Base-by-base conservation (phyloP, 176 grass and related monocot genomes). In the Bolboschoenus planiculmis region DNA sequence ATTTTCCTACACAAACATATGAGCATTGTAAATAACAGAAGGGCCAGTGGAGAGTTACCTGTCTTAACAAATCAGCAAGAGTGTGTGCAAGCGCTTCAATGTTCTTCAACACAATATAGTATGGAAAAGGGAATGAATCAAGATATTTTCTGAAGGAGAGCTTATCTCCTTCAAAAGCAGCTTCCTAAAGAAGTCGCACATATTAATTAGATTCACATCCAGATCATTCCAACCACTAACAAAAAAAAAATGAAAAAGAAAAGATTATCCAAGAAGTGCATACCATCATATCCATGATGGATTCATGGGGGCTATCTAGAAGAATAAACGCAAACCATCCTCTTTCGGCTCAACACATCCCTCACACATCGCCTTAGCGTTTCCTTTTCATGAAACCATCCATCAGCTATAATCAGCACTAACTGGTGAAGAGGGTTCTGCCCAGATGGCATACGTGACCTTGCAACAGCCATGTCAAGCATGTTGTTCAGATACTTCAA, bases 271-370 rank as follows among this genome's bases (percentile, higher is more conserved):
- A 44, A 21, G 11, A 62, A 63, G 18, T 81, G 83, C 83, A 13
- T 76, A 94, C 92, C 82, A 79, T 80, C 39, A 76, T 56, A 27
- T 97, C 86, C 87, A 93, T 85, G 65, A 97, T 97, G 83, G 95
- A 97, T 67, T 94, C 95, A 68, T 91, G 54, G 1, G 85, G 90
- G 26, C 85, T 92, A 87, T 97, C 92, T 37, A 97, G 83, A 54
- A 97, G 88, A 65, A 94, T 93, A 51, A 94, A 94, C n/a, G 95
- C 92, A 15, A n/a, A 98, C 84, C 92, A 98, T 92, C 68, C 95
- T 89, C 86, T 87, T 94, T 83, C 79, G 78, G 83, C 89, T 94
- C 67, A 98, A 81, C 58, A 90, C 84, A 79, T 98, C 87, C 80
- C 95, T 98, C 54, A 97, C 86, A 75, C 62, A 81, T 23, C 92